These are phyloP conservation scores for Cyberlindnera veronae DNA, from an alignment of 805 yeast genomes.

Conservation along the genomic window DNA sequence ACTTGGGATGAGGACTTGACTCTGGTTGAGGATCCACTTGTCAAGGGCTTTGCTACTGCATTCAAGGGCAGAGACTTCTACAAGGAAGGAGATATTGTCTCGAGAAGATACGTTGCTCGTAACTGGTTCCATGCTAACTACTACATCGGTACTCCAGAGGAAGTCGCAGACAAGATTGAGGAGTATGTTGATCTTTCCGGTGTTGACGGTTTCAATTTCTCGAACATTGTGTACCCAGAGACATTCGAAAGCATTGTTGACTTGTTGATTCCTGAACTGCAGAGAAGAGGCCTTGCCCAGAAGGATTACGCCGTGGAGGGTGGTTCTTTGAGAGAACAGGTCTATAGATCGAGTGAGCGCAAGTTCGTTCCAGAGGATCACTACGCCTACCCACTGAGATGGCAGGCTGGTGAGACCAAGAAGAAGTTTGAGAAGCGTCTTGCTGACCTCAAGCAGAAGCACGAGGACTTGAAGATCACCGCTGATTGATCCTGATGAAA, in stretches of 20 bases:
- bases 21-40: constrained; percentile 32
- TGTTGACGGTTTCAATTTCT: constrained; percentile 42
- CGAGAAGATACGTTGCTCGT: constrained; percentile 31
- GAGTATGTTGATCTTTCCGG: constrained; percentile 37
- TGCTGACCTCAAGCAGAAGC: constrained; percentile 10
- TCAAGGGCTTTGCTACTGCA: constrained; percentile 31
- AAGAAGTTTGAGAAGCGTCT: constrained; percentile 29
- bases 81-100: constrained; percentile 25
- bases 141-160: constrained; percentile 34
- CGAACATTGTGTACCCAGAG: constrained; percentile 39
- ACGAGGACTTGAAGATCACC: constrained; percentile 10
- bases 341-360: constrained; percentile 26
- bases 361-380: constrained; percentile 25
- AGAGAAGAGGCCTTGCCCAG: constrained; percentile 36
- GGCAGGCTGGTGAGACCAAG: constrained; percentile 28
- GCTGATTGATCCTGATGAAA: no score
- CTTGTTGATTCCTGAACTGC: constrained; percentile 35
- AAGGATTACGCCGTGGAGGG: constrained; percentile 28
- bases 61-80: constrained; percentile 26
- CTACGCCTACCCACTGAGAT: constrained; percentile 21
- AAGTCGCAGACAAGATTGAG: constrained; percentile 41
- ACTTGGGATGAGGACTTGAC: constrained; percentile 43
- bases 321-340: constrained; percentile 36
- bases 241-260: constrained; percentile 40
- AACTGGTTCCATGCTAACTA: constrained; percentile 23